A percentile compares a stretch with the other conserved stretches of the same genome.
Evolutionary conservation across 1,284 basidiomycete genomes (phyloP).

Genomic region (Fomitopsis betulina): DNA sequence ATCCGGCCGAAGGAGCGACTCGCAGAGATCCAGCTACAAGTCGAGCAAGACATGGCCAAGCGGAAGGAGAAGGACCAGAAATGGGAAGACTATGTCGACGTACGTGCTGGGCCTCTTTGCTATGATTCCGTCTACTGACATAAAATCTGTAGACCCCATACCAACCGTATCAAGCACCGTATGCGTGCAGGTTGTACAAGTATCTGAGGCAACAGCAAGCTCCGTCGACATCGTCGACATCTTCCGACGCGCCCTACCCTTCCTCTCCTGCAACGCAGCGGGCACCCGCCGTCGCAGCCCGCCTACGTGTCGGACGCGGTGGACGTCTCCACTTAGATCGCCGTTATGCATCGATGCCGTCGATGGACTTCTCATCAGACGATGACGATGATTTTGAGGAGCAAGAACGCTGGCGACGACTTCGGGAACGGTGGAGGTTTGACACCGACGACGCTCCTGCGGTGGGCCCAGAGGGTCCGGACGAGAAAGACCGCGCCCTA

Average conservation of each 20-base stretch:
- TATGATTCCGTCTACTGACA: not conserved
- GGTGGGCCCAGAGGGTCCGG: conserved; percentile 54
- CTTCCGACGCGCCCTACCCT: conserved; percentile 26
- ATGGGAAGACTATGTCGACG: conserved; percentile 86
- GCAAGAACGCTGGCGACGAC: conserved; percentile 34
- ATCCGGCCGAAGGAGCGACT: conserved; percentile 67
- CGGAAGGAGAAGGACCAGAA: conserved; percentile 75
- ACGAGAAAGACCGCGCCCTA: conserved; percentile 63
- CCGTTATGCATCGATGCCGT: conserved; percentile 27
- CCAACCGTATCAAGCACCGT: conserved; percentile 45
- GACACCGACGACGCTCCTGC: conserved; percentile 60
- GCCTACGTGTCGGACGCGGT: conserved; percentile 76
- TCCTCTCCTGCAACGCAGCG: conserved; percentile 28
- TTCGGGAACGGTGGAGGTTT: conserved; percentile 66
- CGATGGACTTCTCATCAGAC: not conserved
- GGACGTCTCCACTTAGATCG: conserved; percentile 81
- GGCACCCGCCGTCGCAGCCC: conserved; percentile 47
- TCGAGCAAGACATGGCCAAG: conserved; percentile 63
- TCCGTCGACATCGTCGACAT: conserved; percentile 30
- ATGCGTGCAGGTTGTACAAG: conserved; percentile 61
- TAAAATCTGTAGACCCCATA: conserved; percentile 49
- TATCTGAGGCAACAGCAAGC: conserved; percentile 27
- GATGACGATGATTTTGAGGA: conserved; percentile 31
- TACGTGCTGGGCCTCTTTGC: conserved; percentile 29
- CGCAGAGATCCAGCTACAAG: conserved; percentile 53